These are phyloP conservation scores for Taphrina wiesneri DNA, from an alignment of 1,139 yeast species.

Conservation along the genomic window DNA sequence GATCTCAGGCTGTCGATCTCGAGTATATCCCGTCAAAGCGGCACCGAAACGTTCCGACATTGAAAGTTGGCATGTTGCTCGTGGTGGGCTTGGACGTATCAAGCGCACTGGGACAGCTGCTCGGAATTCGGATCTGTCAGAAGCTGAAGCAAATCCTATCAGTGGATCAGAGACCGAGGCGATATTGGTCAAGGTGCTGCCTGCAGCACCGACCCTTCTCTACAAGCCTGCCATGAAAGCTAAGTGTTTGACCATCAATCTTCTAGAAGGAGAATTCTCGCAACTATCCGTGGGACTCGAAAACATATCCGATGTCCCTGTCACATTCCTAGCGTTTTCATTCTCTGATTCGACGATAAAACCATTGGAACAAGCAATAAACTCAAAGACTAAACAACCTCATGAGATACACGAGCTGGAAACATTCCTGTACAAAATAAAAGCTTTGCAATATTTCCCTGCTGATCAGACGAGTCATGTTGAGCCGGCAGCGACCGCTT, in stretches of 20 bases:
- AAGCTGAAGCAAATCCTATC: background rate
- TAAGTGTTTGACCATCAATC: conserved; percentile 56
- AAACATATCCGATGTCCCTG: conserved; percentile 58
- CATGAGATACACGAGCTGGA: conserved; percentile 75
- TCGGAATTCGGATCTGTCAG: conserved; percentile 4
- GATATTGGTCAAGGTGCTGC: conserved; percentile 29
- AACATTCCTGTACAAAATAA: conserved; percentile 60
- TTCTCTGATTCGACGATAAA: conserved; percentile 76
- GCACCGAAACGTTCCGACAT: conserved; percentile 39
- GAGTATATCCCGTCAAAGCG: conserved; percentile 45
- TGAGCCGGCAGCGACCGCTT: conserved; percentile 39
- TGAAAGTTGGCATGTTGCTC: conserved; percentile 42
- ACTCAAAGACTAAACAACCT: conserved; percentile 46
- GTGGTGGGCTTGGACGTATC: conserved; percentile 34
- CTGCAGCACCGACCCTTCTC: conserved; percentile 16
- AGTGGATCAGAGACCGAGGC: background rate
- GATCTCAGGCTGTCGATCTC: conserved; percentile 51
- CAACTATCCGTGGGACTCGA: conserved; percentile 56
- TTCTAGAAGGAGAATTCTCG: conserved; percentile 74
- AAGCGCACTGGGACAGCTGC: conserved; percentile 24
- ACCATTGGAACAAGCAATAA: conserved; percentile 55
- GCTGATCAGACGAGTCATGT: conserved; percentile 36
- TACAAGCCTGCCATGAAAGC: conserved; percentile 48
- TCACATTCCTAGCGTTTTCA: conserved; percentile 61
- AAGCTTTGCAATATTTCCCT: conserved; percentile 52